Conservation (phyloP, 1,284 basidiomycete genomes). For the Cryptococcus floricola region DNA sequence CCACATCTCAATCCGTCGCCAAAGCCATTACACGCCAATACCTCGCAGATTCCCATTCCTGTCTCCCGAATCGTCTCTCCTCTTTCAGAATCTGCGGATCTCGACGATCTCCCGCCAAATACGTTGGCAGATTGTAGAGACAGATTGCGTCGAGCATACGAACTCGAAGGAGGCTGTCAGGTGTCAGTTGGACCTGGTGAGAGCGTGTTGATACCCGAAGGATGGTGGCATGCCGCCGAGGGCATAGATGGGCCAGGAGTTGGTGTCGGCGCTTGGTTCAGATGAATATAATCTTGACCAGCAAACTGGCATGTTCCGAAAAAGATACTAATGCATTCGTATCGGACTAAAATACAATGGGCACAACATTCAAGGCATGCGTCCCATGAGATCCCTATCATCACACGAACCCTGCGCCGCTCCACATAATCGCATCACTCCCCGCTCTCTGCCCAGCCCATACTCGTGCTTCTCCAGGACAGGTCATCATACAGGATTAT, state of each 20-base stretch:
- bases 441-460: background rate
- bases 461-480: background rate
- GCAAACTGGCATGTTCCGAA: background rate
- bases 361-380: background rate
- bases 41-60: slow-evolving; percentile 35
- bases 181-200: slow-evolving; percentile 32
- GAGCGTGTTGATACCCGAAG: slow-evolving; percentile 39
- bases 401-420: slow-evolving; percentile 1
- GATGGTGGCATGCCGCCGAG: slow-evolving; percentile 46
- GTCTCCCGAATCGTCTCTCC: slow-evolving; percentile 20
- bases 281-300: slow-evolving; percentile 11
- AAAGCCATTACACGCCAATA: slow-evolving; percentile 27
- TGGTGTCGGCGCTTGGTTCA: slow-evolving; percentile 45
- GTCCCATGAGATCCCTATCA: background rate
- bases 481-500: background rate
- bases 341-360: background rate
- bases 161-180: slow-evolving; percentile 26
- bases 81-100: background rate
- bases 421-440: background rate
- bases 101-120: slow-evolving; percentile 13
- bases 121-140: slow-evolving; percentile 11
- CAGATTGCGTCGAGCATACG: slow-evolving; percentile 19
- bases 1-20: slow-evolving; percentile 21
- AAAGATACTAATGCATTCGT: background rate
- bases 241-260: slow-evolving; percentile 27